A percentile compares a stretch with the other conserved stretches of the same genome.
phyloP scores from a whole-genome alignment of 1,284 basidiomycete genomes.

The Farysia itapuensis region DNA sequence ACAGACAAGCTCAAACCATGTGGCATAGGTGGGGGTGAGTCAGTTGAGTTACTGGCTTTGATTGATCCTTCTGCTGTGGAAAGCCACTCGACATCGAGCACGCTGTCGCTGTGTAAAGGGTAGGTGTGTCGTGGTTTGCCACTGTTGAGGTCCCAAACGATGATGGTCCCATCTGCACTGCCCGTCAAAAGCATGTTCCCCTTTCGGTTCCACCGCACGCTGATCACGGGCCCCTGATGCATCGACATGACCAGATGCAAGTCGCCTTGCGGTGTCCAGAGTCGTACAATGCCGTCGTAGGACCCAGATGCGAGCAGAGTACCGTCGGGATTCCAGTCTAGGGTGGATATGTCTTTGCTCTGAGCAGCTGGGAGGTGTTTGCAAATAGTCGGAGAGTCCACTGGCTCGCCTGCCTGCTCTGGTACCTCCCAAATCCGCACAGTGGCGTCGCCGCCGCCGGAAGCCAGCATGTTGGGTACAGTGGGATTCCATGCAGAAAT shows the following conservation, averaged over 20 bases:
- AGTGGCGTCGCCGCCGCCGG: constrained; percentile 58
- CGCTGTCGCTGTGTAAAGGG: constrained; percentile 52
- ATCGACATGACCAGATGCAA: constrained; percentile 59
- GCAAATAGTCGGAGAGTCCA: constrained; percentile 50
- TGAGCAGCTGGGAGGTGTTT: constrained; percentile 58
- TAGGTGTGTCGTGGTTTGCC: constrained; percentile 57
- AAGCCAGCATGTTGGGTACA: constrained; percentile 56
- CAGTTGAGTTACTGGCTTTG: constrained; percentile 18
- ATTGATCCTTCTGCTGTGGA: constrained; percentile 37
- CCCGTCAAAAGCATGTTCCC: constrained; percentile 56
- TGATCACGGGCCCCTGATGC: constrained; percentile 59
- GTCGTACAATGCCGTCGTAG: constrained; percentile 58
- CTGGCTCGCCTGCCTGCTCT: constrained; percentile 16
- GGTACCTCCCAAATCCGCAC: constrained; percentile 59
- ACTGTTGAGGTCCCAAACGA: constrained; percentile 58
- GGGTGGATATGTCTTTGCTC: constrained; percentile 56
- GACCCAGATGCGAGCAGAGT: constrained; percentile 58
- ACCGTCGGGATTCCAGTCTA: constrained; percentile 60
- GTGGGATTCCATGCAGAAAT: constrained; percentile 59
- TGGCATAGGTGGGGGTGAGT: constrained; percentile 32
- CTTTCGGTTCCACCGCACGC: constrained; percentile 57
- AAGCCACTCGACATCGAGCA: constrained; percentile 59
- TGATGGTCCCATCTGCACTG: constrained; percentile 56
- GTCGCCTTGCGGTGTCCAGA: constrained; percentile 60
- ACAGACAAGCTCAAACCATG: constrained; percentile 36